phyloP scores from a whole-genome alignment of 768 basidiomycete species.

The Leccinum variicolor region DNA sequence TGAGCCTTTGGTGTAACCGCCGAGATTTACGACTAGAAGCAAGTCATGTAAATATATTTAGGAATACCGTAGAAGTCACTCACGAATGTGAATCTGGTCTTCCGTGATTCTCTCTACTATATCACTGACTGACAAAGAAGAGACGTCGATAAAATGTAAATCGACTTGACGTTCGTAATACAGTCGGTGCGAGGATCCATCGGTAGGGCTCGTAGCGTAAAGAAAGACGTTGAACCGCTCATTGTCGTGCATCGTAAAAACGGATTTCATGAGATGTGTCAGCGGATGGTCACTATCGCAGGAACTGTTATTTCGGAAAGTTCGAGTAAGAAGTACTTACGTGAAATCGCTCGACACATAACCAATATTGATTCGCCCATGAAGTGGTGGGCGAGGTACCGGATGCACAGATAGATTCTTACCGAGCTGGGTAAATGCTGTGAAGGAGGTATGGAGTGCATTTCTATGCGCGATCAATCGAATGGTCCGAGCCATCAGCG shows the following conservation, averaged over 20 bases:
- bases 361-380: slow-evolving; percentile 42
- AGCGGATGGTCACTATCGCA: slow-evolving; percentile 45
- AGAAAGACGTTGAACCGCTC: slow-evolving; percentile 40
- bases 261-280: slow-evolving; percentile 51
- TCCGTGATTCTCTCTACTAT: slow-evolving; percentile 38
- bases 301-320: not conserved
- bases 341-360: slow-evolving; percentile 49
- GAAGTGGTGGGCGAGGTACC: slow-evolving; percentile 39
- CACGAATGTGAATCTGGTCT: slow-evolving; percentile 47
- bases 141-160: slow-evolving; percentile 41
- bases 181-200: slow-evolving; percentile 41
- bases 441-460: slow-evolving; percentile 43
- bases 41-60: not conserved
- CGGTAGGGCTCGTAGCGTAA: slow-evolving; percentile 48
- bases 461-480: slow-evolving; percentile 48
- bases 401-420: slow-evolving; percentile 33
- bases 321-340: slow-evolving; percentile 23
- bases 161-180: slow-evolving; percentile 40
- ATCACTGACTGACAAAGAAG: slow-evolving; percentile 33
- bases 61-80: slow-evolving; percentile 12
- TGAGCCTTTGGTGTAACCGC: slow-evolving; percentile 52
- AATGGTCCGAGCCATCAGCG: slow-evolving; percentile 38
- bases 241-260: slow-evolving; percentile 42
- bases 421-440: slow-evolving; percentile 34
- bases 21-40: slow-evolving; percentile 40